These are phyloP conservation scores for Coemansia sp. DNA, from an alignment of 192 early-diverging fungal genomes.

Conservation along the genomic window DNA sequence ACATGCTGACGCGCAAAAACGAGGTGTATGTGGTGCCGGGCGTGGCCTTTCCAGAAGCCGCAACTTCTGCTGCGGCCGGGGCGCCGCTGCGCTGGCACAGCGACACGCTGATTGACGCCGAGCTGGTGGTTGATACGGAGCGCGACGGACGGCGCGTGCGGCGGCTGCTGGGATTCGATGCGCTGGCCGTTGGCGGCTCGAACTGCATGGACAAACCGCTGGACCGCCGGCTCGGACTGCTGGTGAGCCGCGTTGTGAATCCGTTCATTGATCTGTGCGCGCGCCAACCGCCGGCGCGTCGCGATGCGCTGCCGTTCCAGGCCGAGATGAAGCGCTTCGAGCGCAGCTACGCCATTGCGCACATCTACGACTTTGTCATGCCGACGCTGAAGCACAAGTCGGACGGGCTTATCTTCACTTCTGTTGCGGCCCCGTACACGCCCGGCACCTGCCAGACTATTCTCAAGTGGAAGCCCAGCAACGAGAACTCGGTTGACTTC, in stretches of 20 bases:
- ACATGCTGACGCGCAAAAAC: constrained; percentile 70
- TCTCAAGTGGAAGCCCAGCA: constrained; percentile 85
- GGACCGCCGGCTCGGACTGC: constrained; percentile 68
- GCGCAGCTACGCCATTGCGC: constrained; percentile 63
- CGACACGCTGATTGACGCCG: constrained; percentile 87
- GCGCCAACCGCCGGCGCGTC: background rate
- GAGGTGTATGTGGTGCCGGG: constrained; percentile 67
- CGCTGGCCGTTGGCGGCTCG: constrained; percentile 61
- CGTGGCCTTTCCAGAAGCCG: constrained; percentile 65
- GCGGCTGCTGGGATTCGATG: constrained; percentile 71
- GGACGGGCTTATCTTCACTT: constrained; percentile 79
- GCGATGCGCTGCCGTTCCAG: constrained; percentile 1
- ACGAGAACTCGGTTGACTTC: constrained; percentile 83
- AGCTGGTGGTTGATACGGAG: constrained; percentile 80
- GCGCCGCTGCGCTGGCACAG: constrained; percentile 54
- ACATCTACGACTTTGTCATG: constrained; percentile 60
- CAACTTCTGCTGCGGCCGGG: constrained; percentile 3
- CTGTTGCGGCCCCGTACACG: constrained; percentile 61
- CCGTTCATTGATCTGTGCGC: constrained; percentile 52
- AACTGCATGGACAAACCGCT: constrained; percentile 62
- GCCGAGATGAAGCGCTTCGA: constrained; percentile 70
- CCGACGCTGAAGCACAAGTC: constrained; percentile 65
- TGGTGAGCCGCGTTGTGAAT: constrained; percentile 63
- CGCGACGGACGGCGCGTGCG: constrained; percentile 55
- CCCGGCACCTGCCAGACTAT: constrained; percentile 67